Conservation (phyloP, 495 filamentous ascomycete genomes). For the Lasiosphaeria ovina region DNA sequence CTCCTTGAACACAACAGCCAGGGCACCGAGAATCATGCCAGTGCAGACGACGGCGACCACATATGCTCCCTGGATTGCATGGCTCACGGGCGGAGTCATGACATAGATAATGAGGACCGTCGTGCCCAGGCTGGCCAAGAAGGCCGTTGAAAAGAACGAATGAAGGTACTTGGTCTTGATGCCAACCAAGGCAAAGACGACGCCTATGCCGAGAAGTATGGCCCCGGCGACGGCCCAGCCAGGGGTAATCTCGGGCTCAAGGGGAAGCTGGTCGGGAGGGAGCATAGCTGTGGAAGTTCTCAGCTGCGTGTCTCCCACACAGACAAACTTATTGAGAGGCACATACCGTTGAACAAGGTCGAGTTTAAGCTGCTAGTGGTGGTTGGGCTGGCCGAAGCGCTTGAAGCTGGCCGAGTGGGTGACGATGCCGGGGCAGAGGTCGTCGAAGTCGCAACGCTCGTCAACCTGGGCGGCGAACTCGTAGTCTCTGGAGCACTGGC, state of each 20-base stretch:
- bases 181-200: constrained; percentile 70
- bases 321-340: neutral
- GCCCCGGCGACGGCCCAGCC: constrained; percentile 76
- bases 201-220: constrained; percentile 68
- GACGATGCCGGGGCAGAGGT: neutral
- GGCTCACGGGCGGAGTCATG: constrained; percentile 73
- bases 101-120: constrained; percentile 88
- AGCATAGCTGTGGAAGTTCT: constrained; percentile 32
- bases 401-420: neutral
- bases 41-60: constrained; percentile 77
- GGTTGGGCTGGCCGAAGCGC: neutral
- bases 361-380: constrained; percentile 1
- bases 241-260: constrained; percentile 73
- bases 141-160: constrained; percentile 77
- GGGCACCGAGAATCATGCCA: constrained; percentile 71
- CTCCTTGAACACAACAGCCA: constrained; percentile 78
- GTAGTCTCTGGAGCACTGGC: constrained; percentile 2
- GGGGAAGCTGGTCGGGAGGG: constrained; percentile 57
- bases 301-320: constrained; percentile 5
- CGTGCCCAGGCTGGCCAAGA: constrained; percentile 68
- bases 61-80: constrained; percentile 83
- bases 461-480: neutral
- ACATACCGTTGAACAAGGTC: constrained; percentile 19
- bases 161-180: constrained; percentile 83
- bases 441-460: neutral